Evolutionary conservation across 768 basidiomycete species (phyloP).

Genomic region (Leccinum uliginosum): DNA sequence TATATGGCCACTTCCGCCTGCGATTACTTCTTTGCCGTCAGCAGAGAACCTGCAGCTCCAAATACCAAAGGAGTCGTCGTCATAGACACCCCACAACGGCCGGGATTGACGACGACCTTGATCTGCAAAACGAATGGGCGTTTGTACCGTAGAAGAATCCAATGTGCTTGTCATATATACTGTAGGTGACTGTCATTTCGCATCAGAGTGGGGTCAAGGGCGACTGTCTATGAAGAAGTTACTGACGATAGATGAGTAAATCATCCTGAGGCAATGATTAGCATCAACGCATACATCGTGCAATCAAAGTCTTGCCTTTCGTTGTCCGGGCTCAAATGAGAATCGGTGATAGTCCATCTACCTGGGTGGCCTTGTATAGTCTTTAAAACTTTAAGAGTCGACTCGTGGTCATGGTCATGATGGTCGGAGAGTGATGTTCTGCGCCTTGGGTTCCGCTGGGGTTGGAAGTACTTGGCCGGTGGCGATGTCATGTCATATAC

Average conservation of each 20-base stretch:
- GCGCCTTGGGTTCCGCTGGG: slow-evolving; percentile 12
- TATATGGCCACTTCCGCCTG: slow-evolving; percentile 81
- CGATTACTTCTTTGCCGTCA: slow-evolving; percentile 92
- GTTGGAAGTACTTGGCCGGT: slow-evolving; percentile 22
- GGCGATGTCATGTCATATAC: slow-evolving; percentile 76
- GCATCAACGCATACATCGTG: slow-evolving; percentile 46
- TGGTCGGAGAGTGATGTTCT: slow-evolving; percentile 20
- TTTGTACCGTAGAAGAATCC: slow-evolving; percentile 57
- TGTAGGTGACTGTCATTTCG: slow-evolving; percentile 52
- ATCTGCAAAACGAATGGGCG: slow-evolving; percentile 58
- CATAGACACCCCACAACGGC: slow-evolving; percentile 30
- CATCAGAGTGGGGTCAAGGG: not conserved
- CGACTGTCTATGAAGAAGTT: not conserved
- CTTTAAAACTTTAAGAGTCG: slow-evolving; percentile 49
- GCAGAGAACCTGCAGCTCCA: slow-evolving; percentile 97
- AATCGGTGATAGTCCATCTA: slow-evolving; percentile 94
- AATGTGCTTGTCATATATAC: slow-evolving; percentile 72
- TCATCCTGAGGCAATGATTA: slow-evolving; percentile 53
- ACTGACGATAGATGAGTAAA: slow-evolving; percentile 83
- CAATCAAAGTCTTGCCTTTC: slow-evolving; percentile 51
- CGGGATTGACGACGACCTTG: slow-evolving; percentile 35
- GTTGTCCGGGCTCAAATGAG: slow-evolving; percentile 84
- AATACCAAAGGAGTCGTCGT: slow-evolving; percentile 60
- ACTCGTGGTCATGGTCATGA: slow-evolving; percentile 40
- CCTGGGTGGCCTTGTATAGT: slow-evolving; percentile 73